Percentiles rank a stretch among this genome's conserved stretches.
These are phyloP conservation scores for Ocimum tenuiflorum DNA, from an alignment of 257 asterid species.

Conservation along the genomic window DNA sequence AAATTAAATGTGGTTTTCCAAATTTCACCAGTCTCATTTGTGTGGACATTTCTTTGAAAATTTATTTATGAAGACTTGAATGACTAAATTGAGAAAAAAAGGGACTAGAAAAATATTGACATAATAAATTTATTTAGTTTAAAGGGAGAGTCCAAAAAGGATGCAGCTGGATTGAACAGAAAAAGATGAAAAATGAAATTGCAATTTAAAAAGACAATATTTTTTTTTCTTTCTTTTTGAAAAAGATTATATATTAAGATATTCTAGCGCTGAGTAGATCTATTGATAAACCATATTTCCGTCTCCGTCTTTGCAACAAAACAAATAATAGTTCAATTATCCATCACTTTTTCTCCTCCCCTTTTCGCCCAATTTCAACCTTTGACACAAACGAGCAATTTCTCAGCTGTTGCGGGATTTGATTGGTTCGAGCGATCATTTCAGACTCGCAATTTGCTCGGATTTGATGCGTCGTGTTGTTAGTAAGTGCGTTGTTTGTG, in stretches of 20 bases:
- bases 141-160: background rate
- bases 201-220: background rate
- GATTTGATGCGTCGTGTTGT: slow-evolving; percentile 12
- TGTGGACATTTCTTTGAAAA: too few species aligned
- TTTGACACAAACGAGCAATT: slow-evolving; percentile 1
- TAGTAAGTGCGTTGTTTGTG: background rate
- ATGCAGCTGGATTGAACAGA: slow-evolving; percentile 15
- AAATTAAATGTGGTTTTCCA: too few species aligned
- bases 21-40: too few species aligned
- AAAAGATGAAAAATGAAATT: background rate
- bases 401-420: background rate
- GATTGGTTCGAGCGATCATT: background rate
- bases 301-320: slow-evolving; percentile 10
- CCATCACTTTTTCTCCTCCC: slow-evolving; percentile 7
- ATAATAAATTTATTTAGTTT: background rate
- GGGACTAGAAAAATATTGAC: background rate
- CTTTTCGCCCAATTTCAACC: slow-evolving; percentile 1
- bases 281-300: slow-evolving; percentile 19
- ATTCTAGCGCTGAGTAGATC: slow-evolving; percentile 16
- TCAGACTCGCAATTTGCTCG: slow-evolving; percentile 6
- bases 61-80: background rate
- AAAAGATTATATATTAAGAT: slow-evolving; percentile 8
- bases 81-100: background rate
- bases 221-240: too few species aligned
- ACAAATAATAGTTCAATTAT: slow-evolving; percentile 6